Percentiles rank a stretch among this genome's conserved stretches.
Evolutionary conservation across 768 basidiomycete species (phyloP).

Genomic region (Hericium rajendrae): DNA sequence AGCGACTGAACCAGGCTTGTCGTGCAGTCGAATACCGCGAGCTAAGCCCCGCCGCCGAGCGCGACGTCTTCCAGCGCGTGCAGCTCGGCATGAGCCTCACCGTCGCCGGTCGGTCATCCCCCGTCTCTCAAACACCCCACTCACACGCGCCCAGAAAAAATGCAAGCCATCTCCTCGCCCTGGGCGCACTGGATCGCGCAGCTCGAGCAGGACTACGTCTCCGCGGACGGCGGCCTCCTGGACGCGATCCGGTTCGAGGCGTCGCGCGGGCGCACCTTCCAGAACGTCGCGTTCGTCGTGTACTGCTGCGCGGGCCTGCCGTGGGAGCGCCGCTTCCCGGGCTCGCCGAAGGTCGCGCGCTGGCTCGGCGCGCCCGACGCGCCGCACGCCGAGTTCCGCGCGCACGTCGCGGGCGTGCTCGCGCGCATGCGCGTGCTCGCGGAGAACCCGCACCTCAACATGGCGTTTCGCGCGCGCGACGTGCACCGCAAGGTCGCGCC

Average conservation of each 20-base stretch:
- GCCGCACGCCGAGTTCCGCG: slow-evolving; percentile 41
- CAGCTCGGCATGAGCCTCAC: slow-evolving; percentile 71
- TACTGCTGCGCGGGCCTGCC: slow-evolving; percentile 53
- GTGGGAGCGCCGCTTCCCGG: slow-evolving; percentile 27
- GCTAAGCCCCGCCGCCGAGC: slow-evolving; percentile 47
- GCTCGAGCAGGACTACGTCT: slow-evolving; percentile 47
- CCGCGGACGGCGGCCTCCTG: slow-evolving; percentile 49
- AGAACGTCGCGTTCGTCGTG: slow-evolving; percentile 60
- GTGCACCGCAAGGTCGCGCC: slow-evolving; percentile 57
- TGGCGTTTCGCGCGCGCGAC: slow-evolving; percentile 16
- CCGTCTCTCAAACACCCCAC: neutral
- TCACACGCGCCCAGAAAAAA: slow-evolving; percentile 43
- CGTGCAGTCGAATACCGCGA: slow-evolving; percentile 55
- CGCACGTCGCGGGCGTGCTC: slow-evolving; percentile 43
- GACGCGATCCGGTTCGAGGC: slow-evolving; percentile 51
- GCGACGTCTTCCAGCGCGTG: slow-evolving; percentile 77
- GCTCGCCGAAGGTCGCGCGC: slow-evolving; percentile 44
- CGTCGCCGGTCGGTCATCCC: slow-evolving; percentile 42
- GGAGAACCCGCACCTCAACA: slow-evolving; percentile 18
- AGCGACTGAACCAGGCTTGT: too few species aligned
- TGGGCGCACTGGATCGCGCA: slow-evolving; percentile 58
- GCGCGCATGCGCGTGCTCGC: slow-evolving; percentile 47
- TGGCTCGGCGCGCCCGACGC: slow-evolving; percentile 25
- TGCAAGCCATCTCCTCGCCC: slow-evolving; percentile 68
- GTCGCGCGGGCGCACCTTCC: slow-evolving; percentile 64